phyloP scores from a whole-genome alignment of 345 rosid species.

The Camelina sativa region DNA sequence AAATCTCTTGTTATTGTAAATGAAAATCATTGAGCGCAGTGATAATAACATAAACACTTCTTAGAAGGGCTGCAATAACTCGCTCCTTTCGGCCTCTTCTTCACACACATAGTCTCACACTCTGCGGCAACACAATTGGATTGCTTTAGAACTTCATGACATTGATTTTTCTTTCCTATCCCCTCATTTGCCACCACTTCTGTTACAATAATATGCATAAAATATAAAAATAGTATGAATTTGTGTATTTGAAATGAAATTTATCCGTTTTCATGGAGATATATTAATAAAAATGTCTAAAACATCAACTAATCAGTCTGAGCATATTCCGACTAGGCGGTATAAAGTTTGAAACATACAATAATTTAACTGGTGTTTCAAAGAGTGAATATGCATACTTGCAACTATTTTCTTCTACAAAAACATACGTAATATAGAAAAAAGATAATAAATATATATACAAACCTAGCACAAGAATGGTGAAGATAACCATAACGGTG shows the following conservation, averaged over 20 bases:
- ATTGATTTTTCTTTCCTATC: not conserved
- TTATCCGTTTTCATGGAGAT: no score
- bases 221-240: not conserved
- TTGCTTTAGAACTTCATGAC: not conserved
- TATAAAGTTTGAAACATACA: no score
- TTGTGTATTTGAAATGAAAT: not conserved
- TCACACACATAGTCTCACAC: not conserved
- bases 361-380: no score
- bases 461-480: not conserved
- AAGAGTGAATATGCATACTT: no score
- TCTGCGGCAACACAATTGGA: not conserved
- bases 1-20: not conserved
- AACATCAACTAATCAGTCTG: no score
- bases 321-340: no score
- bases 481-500: not conserved
- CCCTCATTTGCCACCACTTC: not conserved
- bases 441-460: not conserved
- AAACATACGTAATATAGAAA: no score
- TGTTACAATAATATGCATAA: not conserved
- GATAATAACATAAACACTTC: not conserved
- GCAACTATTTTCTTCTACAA: no score
- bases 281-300: no score
- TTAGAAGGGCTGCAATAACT: not conserved
- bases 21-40: not conserved
- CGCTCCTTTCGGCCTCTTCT: not conserved